phyloP scores from a whole-genome alignment of 2,329 filamentous ascomycete species.

The Penicillium sp. region DNA sequence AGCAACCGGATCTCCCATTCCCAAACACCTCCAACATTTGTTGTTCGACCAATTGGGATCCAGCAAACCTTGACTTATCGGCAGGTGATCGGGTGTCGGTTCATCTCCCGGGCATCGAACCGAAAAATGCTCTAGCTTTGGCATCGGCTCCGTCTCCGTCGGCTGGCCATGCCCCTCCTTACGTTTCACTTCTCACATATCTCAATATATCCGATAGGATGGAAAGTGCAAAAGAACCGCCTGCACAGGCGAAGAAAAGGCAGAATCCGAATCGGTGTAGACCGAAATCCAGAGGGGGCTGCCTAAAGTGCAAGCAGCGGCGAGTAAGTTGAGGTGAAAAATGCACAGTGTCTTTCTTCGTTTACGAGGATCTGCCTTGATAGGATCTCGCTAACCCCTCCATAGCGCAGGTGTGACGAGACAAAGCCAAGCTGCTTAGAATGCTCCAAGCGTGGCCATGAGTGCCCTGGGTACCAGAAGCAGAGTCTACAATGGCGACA shows the following conservation, averaged over 20 bases:
- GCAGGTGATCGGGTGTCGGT: conserved; percentile 12
- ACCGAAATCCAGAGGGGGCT: conserved; percentile 26
- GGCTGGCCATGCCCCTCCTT: background rate
- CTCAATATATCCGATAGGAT: background rate
- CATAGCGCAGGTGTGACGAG: conserved; percentile 27
- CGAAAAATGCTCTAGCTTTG: background rate
- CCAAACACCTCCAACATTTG: background rate
- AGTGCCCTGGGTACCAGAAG: conserved; percentile 24
- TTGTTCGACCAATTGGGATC: background rate
- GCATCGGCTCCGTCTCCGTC: conserved; percentile 5
- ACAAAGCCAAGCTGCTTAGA: conserved; percentile 26
- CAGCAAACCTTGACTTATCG: background rate
- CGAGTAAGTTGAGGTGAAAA: conserved; percentile 25
- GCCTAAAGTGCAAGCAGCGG: conserved; percentile 26
- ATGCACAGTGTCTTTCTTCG: conserved; percentile 7
- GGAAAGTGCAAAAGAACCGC: background rate
- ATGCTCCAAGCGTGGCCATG: conserved; percentile 20
- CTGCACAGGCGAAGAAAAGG: conserved; percentile 15
- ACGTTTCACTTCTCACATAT: background rate
- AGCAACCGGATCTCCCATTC: background rate
- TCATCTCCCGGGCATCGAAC: background rate
- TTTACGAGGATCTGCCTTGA: background rate
- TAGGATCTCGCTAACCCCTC: background rate
- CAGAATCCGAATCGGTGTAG: conserved; percentile 26
- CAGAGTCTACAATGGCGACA: conserved; percentile 25